Base-by-base conservation (phyloP, 495 filamentous ascomycete genomes). In the Aeminium ludgeri region DNA sequence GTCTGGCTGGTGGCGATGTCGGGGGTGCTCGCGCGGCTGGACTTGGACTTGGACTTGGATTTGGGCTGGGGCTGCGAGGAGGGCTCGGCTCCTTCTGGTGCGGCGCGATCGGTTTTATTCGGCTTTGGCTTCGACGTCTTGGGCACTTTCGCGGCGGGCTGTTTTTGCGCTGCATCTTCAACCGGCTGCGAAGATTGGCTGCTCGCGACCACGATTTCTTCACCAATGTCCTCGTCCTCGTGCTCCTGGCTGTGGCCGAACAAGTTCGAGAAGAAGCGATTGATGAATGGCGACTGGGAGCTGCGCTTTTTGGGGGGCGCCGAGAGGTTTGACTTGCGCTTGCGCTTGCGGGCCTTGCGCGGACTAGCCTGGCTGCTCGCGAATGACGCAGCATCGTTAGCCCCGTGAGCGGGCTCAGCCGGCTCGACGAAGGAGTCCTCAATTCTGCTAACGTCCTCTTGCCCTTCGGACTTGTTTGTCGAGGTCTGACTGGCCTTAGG, bases 171-270 rank as follows among this genome's bases (percentile, higher is more conserved):
- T n/a, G n/a, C n/a, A n/a, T n/a, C n/a, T n/a, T n/a, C n/a, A n/a
- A n/a, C n/a, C 10, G 48, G 35, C 4, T 20, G 19, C 7, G 34
- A 29, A 6, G 15, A 16, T 34, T 42, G 43, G 27, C 40, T 49
- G 16, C 39, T 31, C 12, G 47, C 50, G 10, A 58, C 55, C 7
- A 54, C 48, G 29, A 58, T 58, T 35, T 48, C 51, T n/a, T 55
- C 53, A 4, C 38, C 45, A 6, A 51, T 48, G 15, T 44, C 50
- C 18, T 55, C 50, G 6, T 49, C 48, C 17, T 37, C 37, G 6
- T 50, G 34, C 23, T 42, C 3, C 27, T 44, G 40, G 13, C 35
- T 50, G 8, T 12, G n/a, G n/a, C 41, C 30, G 2, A 38, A 13
- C 13, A 40, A 40, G 44, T 25, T 46, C 4, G 34, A 45, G 43